Evolutionary conservation across 2,329 filamentous ascomycete species (phyloP).

Genomic region (Thermomyces lanuginosus): DNA sequence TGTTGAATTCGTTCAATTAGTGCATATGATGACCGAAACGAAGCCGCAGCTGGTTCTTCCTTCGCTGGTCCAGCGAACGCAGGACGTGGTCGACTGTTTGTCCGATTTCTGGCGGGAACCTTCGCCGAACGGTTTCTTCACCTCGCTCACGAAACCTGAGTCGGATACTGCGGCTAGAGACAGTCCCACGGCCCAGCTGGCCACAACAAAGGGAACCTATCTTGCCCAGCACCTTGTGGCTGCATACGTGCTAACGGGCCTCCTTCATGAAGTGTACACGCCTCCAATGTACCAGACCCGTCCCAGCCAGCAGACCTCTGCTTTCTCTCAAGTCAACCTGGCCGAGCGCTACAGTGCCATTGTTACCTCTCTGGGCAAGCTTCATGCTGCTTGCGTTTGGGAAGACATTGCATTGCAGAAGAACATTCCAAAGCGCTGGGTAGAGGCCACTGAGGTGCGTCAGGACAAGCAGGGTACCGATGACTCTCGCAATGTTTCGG

Average conservation of each 20-base stretch:
- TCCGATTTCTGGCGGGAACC: conserved; percentile 46
- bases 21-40: conserved; percentile 63
- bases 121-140: conserved; percentile 48
- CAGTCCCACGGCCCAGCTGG: conserved; percentile 16
- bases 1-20: conserved; percentile 54
- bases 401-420: conserved; percentile 66
- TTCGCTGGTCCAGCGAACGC: conserved; percentile 58
- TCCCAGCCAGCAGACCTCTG: conserved; percentile 40
- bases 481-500: conserved; percentile 29
- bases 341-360: conserved; percentile 69
- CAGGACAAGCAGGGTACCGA: conserved; percentile 21
- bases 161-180: conserved; percentile 9
- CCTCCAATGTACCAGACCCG: conserved; percentile 47
- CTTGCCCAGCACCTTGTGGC: conserved; percentile 64
- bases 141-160: conserved; percentile 37
- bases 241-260: conserved; percentile 58
- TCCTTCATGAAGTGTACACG: conserved; percentile 58
- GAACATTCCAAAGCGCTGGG: conserved; percentile 49
- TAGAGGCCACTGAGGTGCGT: conserved; percentile 30
- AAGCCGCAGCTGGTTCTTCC: conserved; percentile 69
- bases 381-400: conserved; percentile 66
- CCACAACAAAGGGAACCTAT: conserved; percentile 48
- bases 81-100: conserved; percentile 51
- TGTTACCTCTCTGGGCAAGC: conserved; percentile 55
- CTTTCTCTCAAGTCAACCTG: conserved; percentile 63